Conservation (phyloP, 1,139 yeast genomes). For the Scheffersomyces illinoinensis region DNA sequence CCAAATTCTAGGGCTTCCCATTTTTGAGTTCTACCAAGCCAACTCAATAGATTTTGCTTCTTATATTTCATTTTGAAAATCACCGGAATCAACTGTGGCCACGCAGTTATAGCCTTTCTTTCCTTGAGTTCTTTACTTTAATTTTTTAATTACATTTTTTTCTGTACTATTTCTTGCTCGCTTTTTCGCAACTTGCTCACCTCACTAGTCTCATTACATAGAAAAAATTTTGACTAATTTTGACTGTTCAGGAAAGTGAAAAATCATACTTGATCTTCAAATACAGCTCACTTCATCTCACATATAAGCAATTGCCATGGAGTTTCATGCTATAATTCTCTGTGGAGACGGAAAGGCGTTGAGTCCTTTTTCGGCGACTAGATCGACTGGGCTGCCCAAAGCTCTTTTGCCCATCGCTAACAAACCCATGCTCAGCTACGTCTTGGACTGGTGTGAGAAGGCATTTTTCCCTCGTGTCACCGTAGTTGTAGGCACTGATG, state of each 20-base stretch:
- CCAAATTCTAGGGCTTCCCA: no score
- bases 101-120: background rate
- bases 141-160: background rate
- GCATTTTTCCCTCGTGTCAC: conserved; percentile 70
- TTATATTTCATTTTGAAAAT: no score
- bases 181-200: background rate
- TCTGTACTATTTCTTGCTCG: background rate
- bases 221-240: background rate
- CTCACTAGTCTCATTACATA: background rate
- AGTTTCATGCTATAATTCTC: conserved; percentile 84
- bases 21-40: no score
- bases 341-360: conserved; percentile 83
- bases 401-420: conserved; percentile 90
- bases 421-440: conserved; percentile 85
- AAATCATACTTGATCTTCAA: background rate
- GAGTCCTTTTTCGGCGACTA: conserved; percentile 66
- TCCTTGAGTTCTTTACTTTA: background rate
- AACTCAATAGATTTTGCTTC: no score
- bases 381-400: conserved; percentile 68
- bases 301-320: conserved; percentile 49
- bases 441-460: conserved; percentile 88
- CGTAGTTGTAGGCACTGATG: conserved; percentile 33
- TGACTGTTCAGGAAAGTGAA: background rate
- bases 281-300: background rate
- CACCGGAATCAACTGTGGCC: background rate